These are phyloP conservation scores for Epichloe baconii DNA, from an alignment of 2,329 filamentous ascomycete species.

Conservation along the genomic window DNA sequence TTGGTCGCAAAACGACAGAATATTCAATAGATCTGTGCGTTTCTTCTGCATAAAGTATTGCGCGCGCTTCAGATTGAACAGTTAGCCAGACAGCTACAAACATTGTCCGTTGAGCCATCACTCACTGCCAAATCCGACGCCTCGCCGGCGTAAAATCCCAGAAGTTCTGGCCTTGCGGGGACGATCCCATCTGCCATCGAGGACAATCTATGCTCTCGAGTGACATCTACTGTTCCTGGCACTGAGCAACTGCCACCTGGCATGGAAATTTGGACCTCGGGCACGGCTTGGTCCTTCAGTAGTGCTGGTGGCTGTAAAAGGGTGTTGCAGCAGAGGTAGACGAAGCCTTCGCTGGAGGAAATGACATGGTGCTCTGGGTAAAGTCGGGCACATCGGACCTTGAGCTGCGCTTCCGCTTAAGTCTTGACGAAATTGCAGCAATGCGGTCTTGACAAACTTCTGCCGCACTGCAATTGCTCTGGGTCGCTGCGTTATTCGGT, in stretches of 20 bases:
- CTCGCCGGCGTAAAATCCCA: conserved; percentile 25
- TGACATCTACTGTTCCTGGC: conserved; percentile 14
- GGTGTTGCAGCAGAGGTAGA: background rate
- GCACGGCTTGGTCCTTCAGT: background rate
- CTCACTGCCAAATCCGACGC: conserved; percentile 23
- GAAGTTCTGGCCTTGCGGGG: conserved; percentile 23
- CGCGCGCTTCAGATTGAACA: conserved; percentile 16
- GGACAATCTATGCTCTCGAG: conserved; percentile 20
- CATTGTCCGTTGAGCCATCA: conserved; percentile 1
- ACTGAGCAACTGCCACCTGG: conserved; percentile 5
- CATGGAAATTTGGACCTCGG: background rate
- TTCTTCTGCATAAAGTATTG: conserved; percentile 26
- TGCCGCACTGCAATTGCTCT: background rate
- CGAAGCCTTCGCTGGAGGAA: conserved; percentile 10
- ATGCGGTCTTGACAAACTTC: background rate
- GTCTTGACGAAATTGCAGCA: background rate
- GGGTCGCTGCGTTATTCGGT: background rate
- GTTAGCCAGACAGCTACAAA: background rate
- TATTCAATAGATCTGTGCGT: conserved; percentile 25
- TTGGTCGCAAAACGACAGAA: conserved; percentile 28
- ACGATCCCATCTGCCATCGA: conserved; percentile 18
- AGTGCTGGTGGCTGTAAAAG: background rate
- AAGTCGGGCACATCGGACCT: conserved; percentile 15
- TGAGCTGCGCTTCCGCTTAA: conserved; percentile 19
- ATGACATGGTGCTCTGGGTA: conserved; percentile 18